Evolutionary conservation across 208 protist species (phyloP).

Genomic region (Leishmania aethiopica): DNA sequence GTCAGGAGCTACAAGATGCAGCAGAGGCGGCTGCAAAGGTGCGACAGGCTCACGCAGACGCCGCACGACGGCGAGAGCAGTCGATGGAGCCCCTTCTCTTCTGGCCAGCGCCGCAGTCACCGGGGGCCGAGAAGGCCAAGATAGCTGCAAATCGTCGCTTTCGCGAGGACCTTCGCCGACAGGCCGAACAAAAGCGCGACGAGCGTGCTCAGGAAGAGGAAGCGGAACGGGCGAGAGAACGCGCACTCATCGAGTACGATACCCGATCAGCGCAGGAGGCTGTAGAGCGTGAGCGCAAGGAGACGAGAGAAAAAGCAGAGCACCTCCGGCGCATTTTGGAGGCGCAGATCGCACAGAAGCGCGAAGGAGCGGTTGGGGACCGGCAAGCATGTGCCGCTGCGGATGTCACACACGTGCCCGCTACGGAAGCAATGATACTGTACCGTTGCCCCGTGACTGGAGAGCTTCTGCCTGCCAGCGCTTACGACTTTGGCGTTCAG

Average conservation of each 20-base stretch:
- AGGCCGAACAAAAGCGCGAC: constrained; percentile 33
- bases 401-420: constrained; percentile 4
- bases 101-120: constrained; percentile 12
- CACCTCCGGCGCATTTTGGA: constrained; percentile 23
- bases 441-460: constrained; percentile 74
- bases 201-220: constrained; percentile 5
- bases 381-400: not conserved
- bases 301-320: constrained; percentile 12
- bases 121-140: constrained; percentile 7
- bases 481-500: constrained; percentile 50
- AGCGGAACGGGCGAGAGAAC: constrained; percentile 21
- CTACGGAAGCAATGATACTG: constrained; percentile 29
- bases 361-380: not conserved
- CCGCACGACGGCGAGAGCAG: not conserved
- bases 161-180: constrained; percentile 32
- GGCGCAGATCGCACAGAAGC: constrained; percentile 29
- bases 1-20: constrained; percentile 14
- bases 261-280: constrained; percentile 16
- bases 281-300: constrained; percentile 17
- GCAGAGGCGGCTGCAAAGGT: constrained; percentile 18
- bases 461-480: constrained; percentile 52
- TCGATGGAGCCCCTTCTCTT: constrained; percentile 19
- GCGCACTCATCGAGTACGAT: constrained; percentile 27
- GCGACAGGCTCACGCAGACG: constrained; percentile 12
- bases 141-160: constrained; percentile 9